These are phyloP conservation scores for Malassezia equina DNA, from an alignment of 1,284 basidiomycete genomes.

Conservation along the genomic window DNA sequence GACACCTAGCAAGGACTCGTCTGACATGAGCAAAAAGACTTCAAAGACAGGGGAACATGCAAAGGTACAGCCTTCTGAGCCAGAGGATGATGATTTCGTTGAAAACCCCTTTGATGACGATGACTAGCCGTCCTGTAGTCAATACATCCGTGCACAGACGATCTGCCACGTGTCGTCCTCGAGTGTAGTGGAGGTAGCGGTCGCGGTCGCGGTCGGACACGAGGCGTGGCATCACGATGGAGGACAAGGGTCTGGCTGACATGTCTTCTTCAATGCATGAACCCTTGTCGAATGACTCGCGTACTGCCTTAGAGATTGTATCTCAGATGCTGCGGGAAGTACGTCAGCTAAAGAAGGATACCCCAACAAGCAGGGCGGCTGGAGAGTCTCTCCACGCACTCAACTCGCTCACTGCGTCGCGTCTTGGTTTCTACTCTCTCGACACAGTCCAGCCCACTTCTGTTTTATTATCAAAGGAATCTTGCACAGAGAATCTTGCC, in stretches of 20 bases:
- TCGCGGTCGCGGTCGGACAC: not conserved
- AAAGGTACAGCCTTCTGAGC: not conserved
- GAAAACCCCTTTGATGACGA: slow-evolving; percentile 17
- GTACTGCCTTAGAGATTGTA: not conserved
- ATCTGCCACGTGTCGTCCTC: not conserved
- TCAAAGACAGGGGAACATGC: not conserved
- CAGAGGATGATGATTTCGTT: slow-evolving; percentile 9
- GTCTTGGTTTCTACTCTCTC: not conserved
- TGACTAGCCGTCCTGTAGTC: slow-evolving; percentile 5
- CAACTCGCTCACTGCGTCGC: not conserved
- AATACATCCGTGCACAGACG: not conserved
- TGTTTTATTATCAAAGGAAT: not conserved
- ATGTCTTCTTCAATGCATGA: not conserved
- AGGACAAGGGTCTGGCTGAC: not conserved
- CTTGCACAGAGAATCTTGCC: not conserved
- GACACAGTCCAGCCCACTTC: not conserved
- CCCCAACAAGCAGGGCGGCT: not conserved
- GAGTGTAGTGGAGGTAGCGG: not conserved
- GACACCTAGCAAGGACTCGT: not conserved
- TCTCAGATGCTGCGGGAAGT: not conserved
- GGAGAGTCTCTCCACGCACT: not conserved
- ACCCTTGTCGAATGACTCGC: not conserved
- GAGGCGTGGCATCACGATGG: not conserved
- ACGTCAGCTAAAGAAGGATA: not conserved
- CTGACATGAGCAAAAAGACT: not conserved